Evolutionary conservation across 805 yeast genomes (phyloP).

Genomic region (Metschnikowia aberdeeniae): DNA sequence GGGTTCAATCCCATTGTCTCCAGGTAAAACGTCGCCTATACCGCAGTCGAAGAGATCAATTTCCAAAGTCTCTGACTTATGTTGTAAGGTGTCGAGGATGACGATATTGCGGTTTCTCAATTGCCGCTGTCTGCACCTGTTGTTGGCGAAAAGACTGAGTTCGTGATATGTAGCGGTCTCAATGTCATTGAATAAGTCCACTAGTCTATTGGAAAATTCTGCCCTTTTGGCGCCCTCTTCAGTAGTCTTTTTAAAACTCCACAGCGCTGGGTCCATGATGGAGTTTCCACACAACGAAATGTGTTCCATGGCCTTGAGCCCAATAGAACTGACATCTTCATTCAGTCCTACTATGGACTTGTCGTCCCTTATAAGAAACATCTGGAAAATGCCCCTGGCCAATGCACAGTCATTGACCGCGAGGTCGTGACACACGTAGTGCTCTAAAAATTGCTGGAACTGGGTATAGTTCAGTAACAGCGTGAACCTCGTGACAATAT

Average conservation of each 20-base stretch:
- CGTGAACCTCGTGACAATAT: conserved; percentile 18
- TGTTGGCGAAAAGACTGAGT: conserved; percentile 38
- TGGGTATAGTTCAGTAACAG: conserved; percentile 21
- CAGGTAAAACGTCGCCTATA: conserved; percentile 31
- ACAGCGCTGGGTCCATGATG: conserved; percentile 23
- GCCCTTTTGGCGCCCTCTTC: conserved; percentile 5
- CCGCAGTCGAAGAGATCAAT: conserved; percentile 34
- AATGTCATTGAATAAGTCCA: conserved; percentile 31
- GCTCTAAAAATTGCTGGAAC: conserved; percentile 25
- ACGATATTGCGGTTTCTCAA: conserved; percentile 51
- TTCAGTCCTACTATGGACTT: conserved; percentile 51
- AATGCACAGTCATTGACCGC: conserved; percentile 36
- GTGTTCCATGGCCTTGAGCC: conserved; percentile 34
- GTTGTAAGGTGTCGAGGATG: conserved; percentile 80
- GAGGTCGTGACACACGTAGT: conserved; percentile 24
- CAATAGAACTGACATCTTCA: conserved; percentile 26
- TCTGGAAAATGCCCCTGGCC: conserved; percentile 61
- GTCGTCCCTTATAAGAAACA: conserved; percentile 61
- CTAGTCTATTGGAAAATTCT: conserved; percentile 9
- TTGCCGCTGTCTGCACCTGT: conserved; percentile 82
- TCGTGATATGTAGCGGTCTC: conserved; percentile 39
- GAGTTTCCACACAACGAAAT: conserved; percentile 39
- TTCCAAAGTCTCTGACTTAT: conserved; percentile 65
- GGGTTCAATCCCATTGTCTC: conserved; percentile 26
- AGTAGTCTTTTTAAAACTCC: conserved; percentile 16